Evolutionary conservation across 1,284 basidiomycete species (phyloP).

Genomic region (Cutaneotrichosporon cavernicola): DNA sequence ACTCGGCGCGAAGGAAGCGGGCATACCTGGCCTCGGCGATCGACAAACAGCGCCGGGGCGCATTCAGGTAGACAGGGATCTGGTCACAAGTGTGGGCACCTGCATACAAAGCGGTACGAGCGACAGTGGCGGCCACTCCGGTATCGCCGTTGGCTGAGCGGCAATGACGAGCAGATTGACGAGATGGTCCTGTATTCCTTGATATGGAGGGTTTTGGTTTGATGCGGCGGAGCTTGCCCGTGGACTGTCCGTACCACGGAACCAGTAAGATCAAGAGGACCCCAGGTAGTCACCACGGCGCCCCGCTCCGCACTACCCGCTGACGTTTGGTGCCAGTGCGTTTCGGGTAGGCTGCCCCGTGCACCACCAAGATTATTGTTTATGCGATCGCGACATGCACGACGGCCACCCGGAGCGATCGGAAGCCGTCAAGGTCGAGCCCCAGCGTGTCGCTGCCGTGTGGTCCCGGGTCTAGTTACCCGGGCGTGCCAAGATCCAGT

Average conservation of each 20-base stretch:
- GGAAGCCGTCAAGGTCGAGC: not conserved
- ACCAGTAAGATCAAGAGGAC: not conserved
- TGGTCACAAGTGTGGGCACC: not conserved
- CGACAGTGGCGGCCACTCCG: not conserved
- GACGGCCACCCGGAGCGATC: not conserved
- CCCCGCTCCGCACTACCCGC: conserved; percentile 3
- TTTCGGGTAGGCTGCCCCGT: not conserved
- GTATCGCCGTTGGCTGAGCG: not conserved
- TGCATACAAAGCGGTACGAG: not conserved
- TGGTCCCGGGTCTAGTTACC: not conserved
- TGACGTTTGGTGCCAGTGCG: not conserved
- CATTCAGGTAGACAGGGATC: not conserved
- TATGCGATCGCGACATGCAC: not conserved
- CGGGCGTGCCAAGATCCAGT: not conserved
- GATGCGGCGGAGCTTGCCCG: conserved; percentile 8
- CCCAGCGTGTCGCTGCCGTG: not conserved
- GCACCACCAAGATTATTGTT: not conserved
- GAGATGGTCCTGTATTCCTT: too few species aligned
- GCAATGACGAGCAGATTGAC: not conserved
- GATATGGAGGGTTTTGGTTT: not conserved
- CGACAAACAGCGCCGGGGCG: not conserved
- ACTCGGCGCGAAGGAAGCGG: not conserved
- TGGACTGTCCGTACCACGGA: conserved; percentile 7
- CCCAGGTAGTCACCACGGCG: conserved; percentile 7
- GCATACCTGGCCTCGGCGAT: conserved; percentile 1